Conservation (phyloP, 2,329 filamentous ascomycete species). For the Zymoseptoria ardabiliae region DNA sequence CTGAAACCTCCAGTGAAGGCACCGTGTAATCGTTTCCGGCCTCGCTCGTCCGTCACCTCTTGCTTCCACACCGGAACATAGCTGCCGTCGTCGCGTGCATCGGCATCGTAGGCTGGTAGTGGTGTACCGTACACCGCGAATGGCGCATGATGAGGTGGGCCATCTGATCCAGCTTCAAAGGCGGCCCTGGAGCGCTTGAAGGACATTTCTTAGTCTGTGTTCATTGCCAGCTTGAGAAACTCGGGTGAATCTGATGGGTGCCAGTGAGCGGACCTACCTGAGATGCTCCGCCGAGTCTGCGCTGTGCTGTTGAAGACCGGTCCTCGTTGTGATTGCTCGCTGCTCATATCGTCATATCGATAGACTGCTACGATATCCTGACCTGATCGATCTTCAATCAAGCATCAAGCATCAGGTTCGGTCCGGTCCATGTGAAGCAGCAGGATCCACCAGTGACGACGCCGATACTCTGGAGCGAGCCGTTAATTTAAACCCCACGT, state of each 20-base stretch:
- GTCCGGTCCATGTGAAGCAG: neutral
- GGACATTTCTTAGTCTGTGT: constrained; percentile 50
- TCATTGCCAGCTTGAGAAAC: constrained; percentile 23
- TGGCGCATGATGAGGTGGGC: constrained; percentile 52
- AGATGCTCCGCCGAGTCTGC: neutral
- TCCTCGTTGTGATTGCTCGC: no score
- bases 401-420: neutral
- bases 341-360: no score
- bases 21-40: constrained; percentile 83
- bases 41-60: constrained; percentile 87
- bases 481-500: neutral
- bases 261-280: neutral
- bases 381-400: neutral
- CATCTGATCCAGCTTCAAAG: constrained; percentile 66
- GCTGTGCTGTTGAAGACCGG: no score
- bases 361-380: no score
- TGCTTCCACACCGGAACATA: constrained; percentile 98
- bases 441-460: neutral
- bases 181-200: constrained; percentile 70
- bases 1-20: constrained; percentile 96
- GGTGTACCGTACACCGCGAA: constrained; percentile 79
- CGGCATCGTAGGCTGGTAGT: constrained; percentile 67
- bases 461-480: neutral
- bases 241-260: neutral
- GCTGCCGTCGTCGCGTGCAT: constrained; percentile 78